Evolutionary conservation across 305 asterid genomes (phyloP), one percentile per base, ranked within the genome.

Genomic region (Ilex paraguariensis): DNA sequence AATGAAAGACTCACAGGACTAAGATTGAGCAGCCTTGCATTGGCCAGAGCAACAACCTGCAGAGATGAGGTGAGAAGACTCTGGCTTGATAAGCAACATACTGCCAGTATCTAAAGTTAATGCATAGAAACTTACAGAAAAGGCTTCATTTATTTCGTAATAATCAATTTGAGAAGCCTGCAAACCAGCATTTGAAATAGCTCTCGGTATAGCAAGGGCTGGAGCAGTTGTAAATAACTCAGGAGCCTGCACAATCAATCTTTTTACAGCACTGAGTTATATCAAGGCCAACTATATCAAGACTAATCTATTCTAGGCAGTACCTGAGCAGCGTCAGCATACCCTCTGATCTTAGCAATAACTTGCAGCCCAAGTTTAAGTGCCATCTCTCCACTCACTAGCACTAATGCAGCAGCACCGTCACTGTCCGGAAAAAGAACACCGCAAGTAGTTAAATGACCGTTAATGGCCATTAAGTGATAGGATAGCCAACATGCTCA

Each of bases 271-370:
- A 70, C 56, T 8, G 60, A 55, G 64, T 42, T 13, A n/a, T 16
- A 57, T 10, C 28, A 64, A 64, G 53, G 48, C 54, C 21, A 56
- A 66, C 62, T 48, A 69, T 67, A 49, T 31, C 56, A 56, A 69
- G 36, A 45, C 10, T 21, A 45, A 59, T 12, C 42, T 28, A 8
- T 11, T 40, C 42, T 30, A 17, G 21, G 52, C 33, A 49, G 42
- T 66, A 93, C 98, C 97, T 87, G 97, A 68, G 99, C 99, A 54
- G 96, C 96, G 71, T 94, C 99, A 42, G 99, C 96, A 79, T 63
- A 84, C 71, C 97, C 99, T 78, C 87, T 80, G 72, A 94, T 85
- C 70, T 71, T 86, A 65, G 95, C 96, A 55, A 90, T 84, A 60
- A 90, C 91, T 49, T 78, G 71, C 70, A 94, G 73, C 68, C 97